Percentiles rank a stretch among this genome's conserved stretches.
phyloP scores from a whole-genome alignment of 495 filamentous ascomycete genomes.

The Beverwykella pulmonaria region DNA sequence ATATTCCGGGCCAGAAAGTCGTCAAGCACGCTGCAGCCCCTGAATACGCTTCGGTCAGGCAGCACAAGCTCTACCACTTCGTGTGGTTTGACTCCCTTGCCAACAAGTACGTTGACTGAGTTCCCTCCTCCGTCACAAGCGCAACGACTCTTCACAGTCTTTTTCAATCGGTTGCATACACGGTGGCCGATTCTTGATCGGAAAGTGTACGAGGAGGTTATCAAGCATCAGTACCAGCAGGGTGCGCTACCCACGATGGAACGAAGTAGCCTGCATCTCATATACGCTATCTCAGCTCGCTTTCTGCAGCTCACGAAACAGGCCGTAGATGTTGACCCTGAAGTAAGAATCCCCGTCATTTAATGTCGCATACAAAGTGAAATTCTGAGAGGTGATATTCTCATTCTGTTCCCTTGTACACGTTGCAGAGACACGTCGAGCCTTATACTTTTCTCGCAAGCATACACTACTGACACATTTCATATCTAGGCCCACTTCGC shows the following conservation, averaged over 20 bases:
- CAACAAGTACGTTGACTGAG: background rate
- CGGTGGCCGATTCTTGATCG: conserved; percentile 29
- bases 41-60: conserved; percentile 16
- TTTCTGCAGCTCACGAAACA: conserved; percentile 29
- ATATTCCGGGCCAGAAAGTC: conserved; percentile 12
- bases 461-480: background rate
- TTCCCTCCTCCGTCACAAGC: conserved; percentile 14
- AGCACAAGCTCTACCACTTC: conserved; percentile 19
- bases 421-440: no score
- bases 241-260: conserved; percentile 16
- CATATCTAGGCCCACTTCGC: conserved; percentile 12
- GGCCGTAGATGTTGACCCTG: conserved; percentile 16
- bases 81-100: conserved; percentile 3
- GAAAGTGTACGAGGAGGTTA: conserved; percentile 16
- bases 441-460: background rate
- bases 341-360: conserved; percentile 5
- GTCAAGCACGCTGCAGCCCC: background rate
- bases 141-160: conserved; percentile 13
- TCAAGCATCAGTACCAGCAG: conserved; percentile 16
- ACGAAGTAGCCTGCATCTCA: conserved; percentile 23
- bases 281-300: conserved; percentile 25
- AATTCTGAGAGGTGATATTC: background rate
- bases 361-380: background rate
- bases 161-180: conserved; percentile 30
- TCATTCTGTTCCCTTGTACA: no score